phyloP scores from a whole-genome alignment of 257 asterid genomes.

The Coffea eugenioides region DNA sequence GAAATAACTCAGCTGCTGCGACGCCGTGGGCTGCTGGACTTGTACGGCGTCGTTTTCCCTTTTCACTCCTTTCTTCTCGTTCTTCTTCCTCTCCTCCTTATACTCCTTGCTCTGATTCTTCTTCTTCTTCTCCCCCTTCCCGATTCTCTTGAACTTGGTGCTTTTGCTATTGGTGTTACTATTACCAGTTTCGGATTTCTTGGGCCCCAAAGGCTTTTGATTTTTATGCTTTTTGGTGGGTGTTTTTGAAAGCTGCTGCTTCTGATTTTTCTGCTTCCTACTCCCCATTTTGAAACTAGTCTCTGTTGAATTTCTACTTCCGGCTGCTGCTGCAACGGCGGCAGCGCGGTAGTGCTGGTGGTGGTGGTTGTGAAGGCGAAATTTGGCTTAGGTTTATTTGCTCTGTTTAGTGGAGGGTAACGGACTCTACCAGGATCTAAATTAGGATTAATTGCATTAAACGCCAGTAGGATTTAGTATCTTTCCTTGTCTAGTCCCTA shows the following conservation, averaged over 20 bases:
- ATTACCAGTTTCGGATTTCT: background rate
- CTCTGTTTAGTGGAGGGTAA: no score
- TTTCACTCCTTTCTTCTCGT: conserved; percentile 4
- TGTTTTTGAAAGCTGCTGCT: background rate
- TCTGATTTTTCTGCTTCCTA: conserved; percentile 2
- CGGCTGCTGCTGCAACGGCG: background rate
- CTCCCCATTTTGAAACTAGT: conserved; percentile 14
- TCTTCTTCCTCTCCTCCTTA: conserved; percentile 8
- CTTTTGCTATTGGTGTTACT: background rate
- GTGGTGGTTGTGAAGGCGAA: background rate
- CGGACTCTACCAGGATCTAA: no score
- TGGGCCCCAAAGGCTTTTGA: conserved; percentile 9
- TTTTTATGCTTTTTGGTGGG: background rate
- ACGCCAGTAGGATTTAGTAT: no score
- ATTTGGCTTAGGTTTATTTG: no score
- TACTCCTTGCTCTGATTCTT: conserved; percentile 2
- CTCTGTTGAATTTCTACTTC: background rate
- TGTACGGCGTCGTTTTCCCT: conserved; percentile 19
- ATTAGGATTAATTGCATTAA: no score
- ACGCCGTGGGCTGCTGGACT: conserved; percentile 41
- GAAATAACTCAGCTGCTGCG: conserved; percentile 68
- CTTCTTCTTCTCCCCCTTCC: background rate
- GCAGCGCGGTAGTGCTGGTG: background rate
- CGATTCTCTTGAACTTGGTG: conserved; percentile 1
- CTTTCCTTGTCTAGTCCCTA: no score